Conservation (phyloP, 129 eudicot genomes). For the Flaveria trinervia region DNA sequence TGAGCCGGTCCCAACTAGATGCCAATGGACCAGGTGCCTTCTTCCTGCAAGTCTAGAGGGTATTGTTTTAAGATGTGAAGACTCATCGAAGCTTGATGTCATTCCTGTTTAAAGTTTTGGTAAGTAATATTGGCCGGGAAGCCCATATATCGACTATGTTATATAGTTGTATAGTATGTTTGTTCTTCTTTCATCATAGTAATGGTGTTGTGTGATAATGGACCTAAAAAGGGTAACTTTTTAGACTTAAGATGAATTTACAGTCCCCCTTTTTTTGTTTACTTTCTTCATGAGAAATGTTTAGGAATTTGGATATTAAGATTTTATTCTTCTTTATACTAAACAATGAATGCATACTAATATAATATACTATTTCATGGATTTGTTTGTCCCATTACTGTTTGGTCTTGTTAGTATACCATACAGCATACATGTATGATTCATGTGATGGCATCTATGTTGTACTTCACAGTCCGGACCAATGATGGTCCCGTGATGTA, state of each 20-base stretch:
- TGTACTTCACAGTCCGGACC: no score
- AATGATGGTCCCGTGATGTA: no score
- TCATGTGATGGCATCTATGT: no score
- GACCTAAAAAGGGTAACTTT: conserved; percentile 31
- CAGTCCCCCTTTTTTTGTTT: conserved; percentile 19
- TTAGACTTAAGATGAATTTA: conserved; percentile 33
- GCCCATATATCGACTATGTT: conserved; percentile 31
- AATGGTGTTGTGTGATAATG: conserved; percentile 42
- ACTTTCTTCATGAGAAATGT: conserved; percentile 24
- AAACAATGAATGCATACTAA: conserved; percentile 31
- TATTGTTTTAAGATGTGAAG: conserved; percentile 67
- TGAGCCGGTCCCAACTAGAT: conserved; percentile 62
- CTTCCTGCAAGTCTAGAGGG: conserved; percentile 64
- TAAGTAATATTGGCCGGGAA: conserved; percentile 27
- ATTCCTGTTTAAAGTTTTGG: conserved; percentile 57
- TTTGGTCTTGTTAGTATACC: conserved; percentile 3
- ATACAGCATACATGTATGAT: neutral
- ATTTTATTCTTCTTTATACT: conserved; percentile 34
- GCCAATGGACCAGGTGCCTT: conserved; percentile 61
- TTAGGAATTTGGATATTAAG: conserved; percentile 27
- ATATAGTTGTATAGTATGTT: conserved; percentile 50
- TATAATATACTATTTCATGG: conserved; percentile 24
- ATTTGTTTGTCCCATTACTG: conserved; percentile 4
- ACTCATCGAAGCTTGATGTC: conserved; percentile 62
- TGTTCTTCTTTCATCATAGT: conserved; percentile 28